These are phyloP conservation scores for Daldinia caldariorum DNA, from an alignment of 495 filamentous ascomycete species.

Conservation along the genomic window DNA sequence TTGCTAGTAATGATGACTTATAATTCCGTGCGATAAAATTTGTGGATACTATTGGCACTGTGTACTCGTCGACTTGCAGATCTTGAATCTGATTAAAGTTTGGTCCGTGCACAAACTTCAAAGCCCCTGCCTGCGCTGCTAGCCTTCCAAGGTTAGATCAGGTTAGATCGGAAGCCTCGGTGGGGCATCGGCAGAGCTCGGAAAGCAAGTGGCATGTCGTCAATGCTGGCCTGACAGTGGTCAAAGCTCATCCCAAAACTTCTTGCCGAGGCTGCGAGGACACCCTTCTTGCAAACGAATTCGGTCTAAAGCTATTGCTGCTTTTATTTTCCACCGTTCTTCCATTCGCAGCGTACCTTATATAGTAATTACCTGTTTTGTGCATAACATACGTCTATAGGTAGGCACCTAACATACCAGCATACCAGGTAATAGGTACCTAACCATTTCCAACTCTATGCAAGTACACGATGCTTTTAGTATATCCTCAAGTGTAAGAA, in stretches of 20 bases:
- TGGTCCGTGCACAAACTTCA: constrained; percentile 14
- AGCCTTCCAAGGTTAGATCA: not conserved
- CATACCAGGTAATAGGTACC: too few species aligned
- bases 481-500: too few species aligned
- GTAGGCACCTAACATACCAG: too few species aligned
- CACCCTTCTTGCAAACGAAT: not conserved
- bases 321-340: not conserved
- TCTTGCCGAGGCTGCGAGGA: constrained; percentile 14
- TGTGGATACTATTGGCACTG: constrained; percentile 25
- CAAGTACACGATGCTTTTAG: too few species aligned
- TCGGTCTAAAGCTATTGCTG: not conserved
- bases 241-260: constrained; percentile 37
- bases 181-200: constrained; percentile 30
- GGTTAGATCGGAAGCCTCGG: constrained; percentile 19
- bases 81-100: constrained; percentile 17
- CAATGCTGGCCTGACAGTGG: constrained; percentile 23
- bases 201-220: constrained; percentile 6
- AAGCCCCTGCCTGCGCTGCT: too few species aligned
- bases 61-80: not conserved
- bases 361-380: not conserved
- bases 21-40: constrained; percentile 34
- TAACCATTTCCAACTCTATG: too few species aligned
- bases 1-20: constrained; percentile 28
- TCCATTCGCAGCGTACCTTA: not conserved
- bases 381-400: too few species aligned